Base-by-base conservation (phyloP, 345 rosid species). In the Toxicodendron radicans region DNA sequence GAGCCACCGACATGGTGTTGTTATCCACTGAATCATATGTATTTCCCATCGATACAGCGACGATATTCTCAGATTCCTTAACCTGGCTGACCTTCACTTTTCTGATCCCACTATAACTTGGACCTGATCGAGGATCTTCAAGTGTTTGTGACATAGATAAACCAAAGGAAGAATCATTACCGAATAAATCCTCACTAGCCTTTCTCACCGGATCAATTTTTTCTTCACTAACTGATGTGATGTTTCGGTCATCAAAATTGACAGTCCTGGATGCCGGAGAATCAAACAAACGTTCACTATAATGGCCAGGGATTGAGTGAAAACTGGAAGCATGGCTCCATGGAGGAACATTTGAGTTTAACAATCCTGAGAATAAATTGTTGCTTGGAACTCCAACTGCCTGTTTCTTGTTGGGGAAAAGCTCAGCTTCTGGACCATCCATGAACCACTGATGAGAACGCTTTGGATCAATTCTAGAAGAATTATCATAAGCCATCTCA, bases 11-110 rank as follows among this genome's bases (percentile, higher is more conserved):
- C 27, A 79, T 68, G 23, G 70, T 49, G 72, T 65, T 76, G 32
- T 66, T 69, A 75, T 80, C 83, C 35, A 76, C 63, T 33, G 84
- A 64, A 64, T 73, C 74, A 73, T 73, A 87, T 21, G 41, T 75
- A 75, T 64, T 76, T 27, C 80, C 83, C 73, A 75, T 21, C 18
- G 88, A 72, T 6, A 64, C 73, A 49, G 81, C 73, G 81, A 81
- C 70, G 52, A 46, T 32, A 78, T 79, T 81, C 60, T 83, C 86
- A 11, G 79, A 54, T 60, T 87, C 88, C 76, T 81, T 87, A 24
- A 81, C 88, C 81, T 83, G 81, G 61, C 84, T 84, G 56, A 87
- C 84, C 80, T 87, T 87, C 56, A 84, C 90, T 75, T 87, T 87
- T 78, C 86, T 79, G 65, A 87, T 83, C 51, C 90, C 86, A 17